Percentiles rank a stretch among this genome's conserved stretches.
These are phyloP conservation scores for Xylaria bambusicola DNA, from an alignment of 495 filamentous ascomycete species.

Conservation along the genomic window DNA sequence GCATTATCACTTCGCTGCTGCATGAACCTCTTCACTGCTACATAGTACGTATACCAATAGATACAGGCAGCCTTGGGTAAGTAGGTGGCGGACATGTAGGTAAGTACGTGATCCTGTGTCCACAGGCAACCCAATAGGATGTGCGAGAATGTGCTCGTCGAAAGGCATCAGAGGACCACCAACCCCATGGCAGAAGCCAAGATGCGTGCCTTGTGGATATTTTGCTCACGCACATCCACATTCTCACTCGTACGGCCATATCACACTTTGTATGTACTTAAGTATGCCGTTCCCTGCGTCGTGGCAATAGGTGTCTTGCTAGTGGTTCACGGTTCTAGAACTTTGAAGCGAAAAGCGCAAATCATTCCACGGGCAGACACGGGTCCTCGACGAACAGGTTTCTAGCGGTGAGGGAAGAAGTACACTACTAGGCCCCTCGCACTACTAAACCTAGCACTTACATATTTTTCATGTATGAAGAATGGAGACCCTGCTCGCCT, in stretches of 20 bases:
- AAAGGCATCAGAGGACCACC: background rate
- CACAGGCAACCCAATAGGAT: too few relatives aligned
- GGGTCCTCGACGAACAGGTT: constrained; percentile 2
- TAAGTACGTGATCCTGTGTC: background rate
- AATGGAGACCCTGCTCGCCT: constrained; percentile 4
- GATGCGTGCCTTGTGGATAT: background rate
- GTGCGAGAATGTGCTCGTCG: too few relatives aligned
- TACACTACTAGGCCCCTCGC: background rate
- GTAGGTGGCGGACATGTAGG: too few relatives aligned
- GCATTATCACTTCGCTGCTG: background rate
- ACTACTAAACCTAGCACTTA: background rate
- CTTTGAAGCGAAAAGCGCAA: background rate
- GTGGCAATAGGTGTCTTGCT: constrained; percentile 7
- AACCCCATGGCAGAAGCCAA: background rate
- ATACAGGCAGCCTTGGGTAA: too few relatives aligned
- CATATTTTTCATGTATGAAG: background rate
- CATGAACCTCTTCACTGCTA: background rate
- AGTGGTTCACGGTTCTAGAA: background rate
- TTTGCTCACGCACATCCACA: too few relatives aligned
- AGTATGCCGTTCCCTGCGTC: background rate
- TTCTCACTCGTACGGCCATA: too few relatives aligned
- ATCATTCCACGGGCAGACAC: background rate
- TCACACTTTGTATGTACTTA: background rate
- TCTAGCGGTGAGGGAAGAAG: constrained; percentile 14
- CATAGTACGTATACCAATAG: background rate